Evolutionary conservation across 78 protist genomes (phyloP).

Genomic region (Guillardia theta): DNA sequence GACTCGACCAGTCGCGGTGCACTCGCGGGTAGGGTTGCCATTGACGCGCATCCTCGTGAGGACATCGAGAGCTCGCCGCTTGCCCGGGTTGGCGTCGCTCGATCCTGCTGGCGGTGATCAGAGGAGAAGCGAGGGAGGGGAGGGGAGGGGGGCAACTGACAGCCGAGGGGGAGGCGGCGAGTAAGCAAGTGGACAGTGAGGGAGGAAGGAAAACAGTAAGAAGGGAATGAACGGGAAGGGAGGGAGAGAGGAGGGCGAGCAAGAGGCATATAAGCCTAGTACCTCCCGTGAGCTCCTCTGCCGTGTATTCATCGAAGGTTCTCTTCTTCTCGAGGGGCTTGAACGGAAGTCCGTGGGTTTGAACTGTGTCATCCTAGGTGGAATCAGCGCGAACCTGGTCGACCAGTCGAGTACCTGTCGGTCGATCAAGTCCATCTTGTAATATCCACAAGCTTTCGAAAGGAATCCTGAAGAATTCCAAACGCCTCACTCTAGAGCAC

Average conservation of each 20-base stretch:
- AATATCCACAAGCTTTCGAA: neutral
- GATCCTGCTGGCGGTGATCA: neutral
- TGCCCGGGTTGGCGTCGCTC: too few species aligned
- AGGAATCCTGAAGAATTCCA: too few species aligned
- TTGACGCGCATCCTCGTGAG: too few species aligned
- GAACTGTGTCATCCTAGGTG: too few species aligned
- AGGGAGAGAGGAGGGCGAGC: neutral
- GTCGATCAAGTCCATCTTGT: neutral
- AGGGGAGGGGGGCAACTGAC: neutral
- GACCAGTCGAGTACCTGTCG: too few species aligned
- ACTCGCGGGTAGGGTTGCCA: constrained; percentile 24
- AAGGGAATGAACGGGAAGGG: neutral
- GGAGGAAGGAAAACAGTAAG: neutral
- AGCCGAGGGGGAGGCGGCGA: neutral
- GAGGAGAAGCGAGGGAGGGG: neutral
- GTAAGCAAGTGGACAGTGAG: neutral
- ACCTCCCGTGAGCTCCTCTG: too few species aligned
- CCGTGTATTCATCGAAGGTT: neutral
- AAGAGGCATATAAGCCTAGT: too few species aligned
- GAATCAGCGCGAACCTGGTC: too few species aligned
- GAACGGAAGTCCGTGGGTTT: too few species aligned
- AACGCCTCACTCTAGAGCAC: too few species aligned
- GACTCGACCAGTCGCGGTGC: neutral
- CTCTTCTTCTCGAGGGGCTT: neutral
- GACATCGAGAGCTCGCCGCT: too few species aligned